A percentile compares a stretch with the other conserved stretches of the same genome.
Conservation (phyloP, 163 green algal species). For the Trebouxia gelatinosa region DNA sequence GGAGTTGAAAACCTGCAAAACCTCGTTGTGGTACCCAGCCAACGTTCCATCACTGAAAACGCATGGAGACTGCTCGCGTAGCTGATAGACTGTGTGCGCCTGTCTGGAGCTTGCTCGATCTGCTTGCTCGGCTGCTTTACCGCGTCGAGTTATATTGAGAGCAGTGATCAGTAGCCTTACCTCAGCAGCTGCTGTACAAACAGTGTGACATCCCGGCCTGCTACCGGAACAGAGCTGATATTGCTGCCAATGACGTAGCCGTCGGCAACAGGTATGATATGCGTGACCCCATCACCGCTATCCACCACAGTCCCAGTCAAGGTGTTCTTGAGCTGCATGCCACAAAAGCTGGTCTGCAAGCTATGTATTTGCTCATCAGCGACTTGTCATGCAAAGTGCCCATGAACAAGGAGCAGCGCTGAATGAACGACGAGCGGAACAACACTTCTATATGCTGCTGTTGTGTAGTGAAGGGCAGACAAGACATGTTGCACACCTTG, state of each 20-base stretch:
- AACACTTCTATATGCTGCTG: not conserved
- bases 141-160: too few species aligned
- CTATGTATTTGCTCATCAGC: not conserved
- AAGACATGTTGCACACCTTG: too few species aligned
- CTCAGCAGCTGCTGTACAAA: slow-evolving; percentile 77
- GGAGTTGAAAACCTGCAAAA: too few species aligned
- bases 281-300: slow-evolving; percentile 71
- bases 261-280: slow-evolving; percentile 78
- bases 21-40: too few species aligned
- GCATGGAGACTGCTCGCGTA: too few species aligned
- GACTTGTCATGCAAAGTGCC: not conserved
- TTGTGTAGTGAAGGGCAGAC: not conserved
- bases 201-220: slow-evolving; percentile 66
- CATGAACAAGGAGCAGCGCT: not conserved
- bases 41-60: too few species aligned
- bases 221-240: slow-evolving; percentile 69
- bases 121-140: too few species aligned
- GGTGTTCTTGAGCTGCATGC: not conserved
- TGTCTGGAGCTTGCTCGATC: too few species aligned
- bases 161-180: slow-evolving; percentile 10
- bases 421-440: not conserved
- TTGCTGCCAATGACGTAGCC: slow-evolving; percentile 70
- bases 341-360: too few species aligned
- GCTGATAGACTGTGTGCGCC: too few species aligned
- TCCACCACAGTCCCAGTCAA: slow-evolving; percentile 80